Base-by-base conservation (phyloP, 1,139 yeast genomes). In the Blastobotrys serpentis region DNA sequence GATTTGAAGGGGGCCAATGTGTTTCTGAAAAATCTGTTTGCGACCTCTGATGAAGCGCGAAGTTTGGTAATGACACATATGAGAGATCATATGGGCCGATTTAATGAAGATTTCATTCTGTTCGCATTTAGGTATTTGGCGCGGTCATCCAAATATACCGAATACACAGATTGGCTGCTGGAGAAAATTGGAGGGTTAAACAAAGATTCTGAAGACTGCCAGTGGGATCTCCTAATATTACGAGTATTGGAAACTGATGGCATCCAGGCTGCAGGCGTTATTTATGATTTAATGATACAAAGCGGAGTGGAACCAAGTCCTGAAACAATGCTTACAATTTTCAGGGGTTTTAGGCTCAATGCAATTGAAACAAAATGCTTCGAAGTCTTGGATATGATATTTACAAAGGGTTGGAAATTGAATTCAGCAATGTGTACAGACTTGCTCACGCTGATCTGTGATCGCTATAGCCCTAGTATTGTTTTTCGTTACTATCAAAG, bases 161-260 rank as follows among this genome's bases (percentile, higher is more conserved):
- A 48, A 6, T 23, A 34, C 8, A 48, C 58, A 1, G 49, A 49
- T 3, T 55, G 57, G 56, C 33, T 56, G 11, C 44, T 58, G 22
- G 56, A 57, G 26, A 45, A 52, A 26, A 43, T 55, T n/a, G 22
- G 23, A 11, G 40, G 40, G 13, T 38, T 42, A 37, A 38, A 49
- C 23, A 34, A 44, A 39, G 18, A 40, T 23, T 17, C 34, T 39
- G 18, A 44, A 22, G 18, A 37, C 29, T 3, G 29, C 25, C 41
- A 40, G 34, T 37, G 47, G 56, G 48, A 30, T 8, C 16, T 56
- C 17, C 48, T 58, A 2, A 42, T 61, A 32, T 42, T 52, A 18
- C 49, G 59, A 6, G 60, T 60, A 1, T 49, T 58, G 11, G 59
- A 60, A 22, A 26, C 53, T 22, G 64, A 59, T 14, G 59, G 61